phyloP scores from a whole-genome alignment of 306 rosid species.

The Pueraria montana region DNA sequence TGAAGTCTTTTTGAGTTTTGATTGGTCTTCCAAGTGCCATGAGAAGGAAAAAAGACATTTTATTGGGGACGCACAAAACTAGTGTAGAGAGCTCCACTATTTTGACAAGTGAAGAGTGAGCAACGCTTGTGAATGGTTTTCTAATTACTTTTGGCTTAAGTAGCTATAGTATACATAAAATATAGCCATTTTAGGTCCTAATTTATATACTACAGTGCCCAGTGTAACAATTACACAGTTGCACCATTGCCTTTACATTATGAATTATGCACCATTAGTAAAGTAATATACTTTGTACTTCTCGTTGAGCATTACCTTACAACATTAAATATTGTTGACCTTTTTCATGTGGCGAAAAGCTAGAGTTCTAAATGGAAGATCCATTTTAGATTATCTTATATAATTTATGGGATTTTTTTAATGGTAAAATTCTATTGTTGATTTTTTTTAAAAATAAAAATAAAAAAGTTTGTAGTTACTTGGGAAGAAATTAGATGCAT shows the following conservation, averaged over 20 bases:
- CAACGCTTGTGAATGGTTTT: constrained; percentile 3
- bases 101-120: constrained; percentile 4
- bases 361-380: not conserved
- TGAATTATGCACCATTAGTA: not conserved
- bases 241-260: not conserved
- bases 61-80: constrained; percentile 4
- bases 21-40: constrained; percentile 1
- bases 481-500: not conserved
- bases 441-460: not conserved
- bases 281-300: not conserved
- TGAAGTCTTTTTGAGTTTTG: not conserved
- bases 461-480: too few relatives aligned
- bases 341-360: not conserved
- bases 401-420: not conserved
- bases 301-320: not conserved
- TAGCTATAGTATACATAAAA: not conserved
- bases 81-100: constrained; percentile 25
- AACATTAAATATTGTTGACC: not conserved
- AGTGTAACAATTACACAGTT: constrained; percentile 4
- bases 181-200: constrained; percentile 7
- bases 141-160: not conserved
- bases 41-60: not conserved
- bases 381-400: not conserved
- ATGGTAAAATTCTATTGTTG: not conserved
- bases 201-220: not conserved